Conservation (phyloP, 164 flowering plant species). For the Stephania japonica region DNA sequence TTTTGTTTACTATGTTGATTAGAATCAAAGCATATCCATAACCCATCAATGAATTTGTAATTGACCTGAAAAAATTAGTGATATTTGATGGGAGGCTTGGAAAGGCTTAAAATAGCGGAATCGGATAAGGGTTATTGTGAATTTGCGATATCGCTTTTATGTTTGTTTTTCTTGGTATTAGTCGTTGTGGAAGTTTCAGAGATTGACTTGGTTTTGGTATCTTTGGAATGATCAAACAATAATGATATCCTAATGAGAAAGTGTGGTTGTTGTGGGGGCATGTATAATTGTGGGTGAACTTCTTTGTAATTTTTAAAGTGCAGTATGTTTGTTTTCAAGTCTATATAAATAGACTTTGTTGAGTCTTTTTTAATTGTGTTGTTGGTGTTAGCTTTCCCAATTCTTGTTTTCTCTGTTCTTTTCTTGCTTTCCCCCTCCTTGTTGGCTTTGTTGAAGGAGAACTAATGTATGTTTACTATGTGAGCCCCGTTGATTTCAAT, state of each 20-base stretch:
- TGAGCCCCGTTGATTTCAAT: not conserved
- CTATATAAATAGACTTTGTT: not conserved
- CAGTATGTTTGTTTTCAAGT: not conserved
- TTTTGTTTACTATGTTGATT: too few species aligned
- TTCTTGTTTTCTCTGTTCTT: not conserved
- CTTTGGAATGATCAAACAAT: constrained; percentile 1
- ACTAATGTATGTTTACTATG: not conserved
- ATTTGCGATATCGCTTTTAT: too few species aligned
- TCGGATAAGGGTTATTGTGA: not conserved
- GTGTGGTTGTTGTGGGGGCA: not conserved
- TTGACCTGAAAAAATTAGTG: not conserved
- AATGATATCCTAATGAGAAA: not conserved
- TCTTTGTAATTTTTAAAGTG: not conserved
- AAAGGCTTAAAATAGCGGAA: too few species aligned
- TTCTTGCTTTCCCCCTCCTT: not conserved
- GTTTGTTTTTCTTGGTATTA: not conserved
- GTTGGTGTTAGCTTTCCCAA: constrained; percentile 2
- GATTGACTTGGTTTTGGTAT: not conserved
- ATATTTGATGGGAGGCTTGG: too few species aligned
- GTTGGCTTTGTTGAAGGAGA: not conserved
- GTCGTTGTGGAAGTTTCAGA: not conserved
- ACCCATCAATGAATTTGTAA: too few species aligned
- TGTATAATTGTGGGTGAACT: not conserved
- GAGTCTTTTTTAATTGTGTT: too few species aligned
- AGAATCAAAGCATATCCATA: not conserved